Base-by-base conservation (phyloP, 345 rosid genomes). In the Citrus maxima region DNA sequence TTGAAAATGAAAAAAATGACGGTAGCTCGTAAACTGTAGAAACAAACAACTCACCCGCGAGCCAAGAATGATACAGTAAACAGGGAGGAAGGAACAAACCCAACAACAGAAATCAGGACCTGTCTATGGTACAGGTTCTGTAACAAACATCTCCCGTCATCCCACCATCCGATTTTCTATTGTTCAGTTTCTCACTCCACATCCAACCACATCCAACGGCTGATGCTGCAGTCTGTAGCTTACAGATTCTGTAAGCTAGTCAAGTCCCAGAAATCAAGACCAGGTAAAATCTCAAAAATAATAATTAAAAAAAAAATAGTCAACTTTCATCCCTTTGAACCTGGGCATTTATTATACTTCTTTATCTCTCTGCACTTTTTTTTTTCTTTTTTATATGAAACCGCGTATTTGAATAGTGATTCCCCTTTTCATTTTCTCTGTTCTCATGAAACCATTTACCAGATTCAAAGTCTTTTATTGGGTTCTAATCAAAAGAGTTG, bases 391-490 rank as follows among this genome's bases (percentile, higher is more conserved):
- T 69, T 69, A 51, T 65, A 51, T 49, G 63, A 86, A 83, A 86
- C 67, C 88, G 88, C 86, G 88, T 86, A 21, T 38, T 2, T 2
- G 58, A 60, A 80, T 60, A 76, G 81, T 78, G 24, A 40, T 70
- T 32, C 73, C 42, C n/a, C 22, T 58, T 27, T 49, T 3, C 21
- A 21, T 10, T 27, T 21, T 10, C 30, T 63, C 19, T n/a, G 30
- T 63, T 27, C 30, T 13, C 25, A 4, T 37, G 62, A 74, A 74
- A 14, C 56, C 55, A 66, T 46, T 46, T 46, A 46, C 51, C 14
- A 25, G 63, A 78, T 80, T 83, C 86, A 83, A 85, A 83, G 88
- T 85, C 88, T 58, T 6, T 14, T 67, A 55, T 79, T 81, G 70
- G 79, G 79, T 82, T 79, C 67, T 40, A 27, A 60, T 67, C 5